Evolutionary conservation across 2,329 filamentous ascomycete species (phyloP), one percentile per base, ranked within the genome.

Genomic region (Hymenoscyphus fructigenus): DNA sequence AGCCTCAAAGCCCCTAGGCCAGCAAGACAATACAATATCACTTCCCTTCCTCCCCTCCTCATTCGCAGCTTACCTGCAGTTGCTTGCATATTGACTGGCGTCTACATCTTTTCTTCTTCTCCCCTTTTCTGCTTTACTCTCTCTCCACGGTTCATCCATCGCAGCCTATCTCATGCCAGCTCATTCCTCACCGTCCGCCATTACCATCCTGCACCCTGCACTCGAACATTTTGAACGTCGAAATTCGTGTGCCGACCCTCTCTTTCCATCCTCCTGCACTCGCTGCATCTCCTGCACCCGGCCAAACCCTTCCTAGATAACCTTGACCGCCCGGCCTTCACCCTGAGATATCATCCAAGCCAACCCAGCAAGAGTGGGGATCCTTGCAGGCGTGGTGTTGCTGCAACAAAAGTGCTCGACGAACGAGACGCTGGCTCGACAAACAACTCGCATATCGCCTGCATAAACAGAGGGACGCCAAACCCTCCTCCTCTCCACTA

Each of bases 401-500:
- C 60, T 41, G 57, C 57, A 26, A 14, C 32, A 41, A 59, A 26
- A 59, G 57, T 36, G 12, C n/a, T 59, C 17, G 29, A 50, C 59
- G 59, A 61, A 61, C 59, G 59, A 61, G 59, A 61, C 28, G 44
- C 29, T 44, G 23, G 47, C 59, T n/a, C 59, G 12, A 17, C 41
- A 15, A 20, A 26, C 38, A 50, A 47, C 20, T 14, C 17, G 60
- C 62, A 67, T 38, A 53, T 61, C 50, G 67, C 67, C 67, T 67
- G 65, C 63, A 63, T 32, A 50, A 28, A 50, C 58, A 44, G 26
- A 50, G 9, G 9, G n/a, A 50, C 26, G 58, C 56, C 57, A 66
- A 38, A 68, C 59, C 62, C 66, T 57, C 64, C 63, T 56, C 60
- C 65, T 62, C 65, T 67, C 67, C 66, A 65, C 66, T 66, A 68